Base-by-base conservation (phyloP, 129 eudicot species). In the Silybum marianum region DNA sequence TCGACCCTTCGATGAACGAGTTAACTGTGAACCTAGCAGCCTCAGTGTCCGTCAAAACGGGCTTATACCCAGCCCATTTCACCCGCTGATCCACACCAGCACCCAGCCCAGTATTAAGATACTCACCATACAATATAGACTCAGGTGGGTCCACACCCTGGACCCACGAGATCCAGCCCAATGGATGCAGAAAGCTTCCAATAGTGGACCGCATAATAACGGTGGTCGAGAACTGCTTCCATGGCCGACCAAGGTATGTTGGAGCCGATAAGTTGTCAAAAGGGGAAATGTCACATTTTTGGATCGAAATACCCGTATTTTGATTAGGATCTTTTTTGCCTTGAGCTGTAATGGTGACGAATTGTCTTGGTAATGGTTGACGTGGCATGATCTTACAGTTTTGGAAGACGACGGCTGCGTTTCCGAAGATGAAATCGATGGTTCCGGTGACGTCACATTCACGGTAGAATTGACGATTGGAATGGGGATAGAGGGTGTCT, bases 381-480 rank as follows among this genome's bases (percentile, higher is more conserved):
- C 94, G 87, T 1, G 95, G 91, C 68, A 68, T 46, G 13, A 93
- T 90, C 75, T 88, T 87, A 87, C 97, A 93, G 69, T 74, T 84
- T 66, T 93, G 97, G 78, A 85, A 83, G 4, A 94, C 95, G 6
- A 87, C 98, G 0, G 97, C 98, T 1, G 97, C 87, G 69, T 90
- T 91, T 36, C 98, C 98, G 25, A 94, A 94, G 10, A 94, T 94
- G 85, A 94, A 94, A 81, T 94, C 97, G 51, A 94, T 80, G 62
- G 98, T 94, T 23, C 98, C 98, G 0, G 85, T 85, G 22, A 94
- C 80, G 75, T 87, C 90, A 63, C 98, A 91, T 0, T 91, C 93
- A 1, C 89, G 90, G 66, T 91, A 94, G 79, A 94, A 91, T 38
- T 94, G 98, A 6, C 98, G 95, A 69, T 91, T 87, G 36, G 93